Evolutionary conservation across 1,139 yeast species (phyloP).

Genomic region (Hansenula lynferdii): DNA sequence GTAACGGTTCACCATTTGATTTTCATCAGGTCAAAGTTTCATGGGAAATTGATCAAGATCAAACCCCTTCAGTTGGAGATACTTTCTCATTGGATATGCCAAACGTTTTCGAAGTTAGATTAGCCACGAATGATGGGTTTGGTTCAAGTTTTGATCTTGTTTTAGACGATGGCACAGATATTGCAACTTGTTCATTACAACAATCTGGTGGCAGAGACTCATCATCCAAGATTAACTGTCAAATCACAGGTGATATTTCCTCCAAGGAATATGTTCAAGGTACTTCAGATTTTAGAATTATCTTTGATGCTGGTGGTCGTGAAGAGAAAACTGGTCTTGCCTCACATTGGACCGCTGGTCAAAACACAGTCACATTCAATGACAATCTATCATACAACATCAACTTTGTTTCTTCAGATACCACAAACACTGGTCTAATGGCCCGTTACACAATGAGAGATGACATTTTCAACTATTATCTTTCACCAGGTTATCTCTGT

Average conservation of each 20-base stretch:
- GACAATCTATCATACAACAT: constrained; percentile 3
- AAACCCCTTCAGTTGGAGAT: neutral
- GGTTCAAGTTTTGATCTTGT: neutral
- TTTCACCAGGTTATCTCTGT: constrained; percentile 6
- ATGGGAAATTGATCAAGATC: neutral
- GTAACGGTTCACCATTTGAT: neutral
- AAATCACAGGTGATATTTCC: neutral
- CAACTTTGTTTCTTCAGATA: neutral
- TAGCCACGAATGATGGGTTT: neutral
- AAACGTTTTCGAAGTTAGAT: neutral
- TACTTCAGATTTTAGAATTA: neutral
- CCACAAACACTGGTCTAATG: neutral
- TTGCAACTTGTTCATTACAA: neutral
- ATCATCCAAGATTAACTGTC: neutral
- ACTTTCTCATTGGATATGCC: neutral
- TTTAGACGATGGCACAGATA: neutral
- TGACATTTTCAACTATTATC: constrained; percentile 9
- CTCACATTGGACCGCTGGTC: neutral
- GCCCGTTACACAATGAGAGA: constrained; percentile 12
- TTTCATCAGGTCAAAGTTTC: neutral
- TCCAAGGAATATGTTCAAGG: neutral
- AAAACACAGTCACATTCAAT: constrained; percentile 9
- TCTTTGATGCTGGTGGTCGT: constrained; percentile 1
- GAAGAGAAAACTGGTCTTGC: neutral
- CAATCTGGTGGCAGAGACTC: neutral